Evolutionary conservation across 345 rosid genomes (phyloP).

Genomic region (Melastoma malabathricum): DNA sequence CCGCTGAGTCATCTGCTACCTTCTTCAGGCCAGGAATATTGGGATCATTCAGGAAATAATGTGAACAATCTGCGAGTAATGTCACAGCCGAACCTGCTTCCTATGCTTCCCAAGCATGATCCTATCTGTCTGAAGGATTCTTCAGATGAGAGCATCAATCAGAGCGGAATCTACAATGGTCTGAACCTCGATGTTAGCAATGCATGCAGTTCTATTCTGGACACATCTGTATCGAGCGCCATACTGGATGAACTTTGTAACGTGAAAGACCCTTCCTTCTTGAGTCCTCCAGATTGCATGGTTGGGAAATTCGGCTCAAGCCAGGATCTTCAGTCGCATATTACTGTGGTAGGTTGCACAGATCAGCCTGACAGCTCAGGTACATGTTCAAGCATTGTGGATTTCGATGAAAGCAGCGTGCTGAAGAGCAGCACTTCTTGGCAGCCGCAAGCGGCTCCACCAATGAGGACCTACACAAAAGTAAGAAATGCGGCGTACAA

Average conservation of each 20-base stretch:
- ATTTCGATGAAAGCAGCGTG: constrained; percentile 60
- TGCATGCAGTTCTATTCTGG: constrained; percentile 47
- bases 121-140: constrained; percentile 31
- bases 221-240: constrained; percentile 60
- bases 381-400: constrained; percentile 82
- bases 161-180: constrained; percentile 50
- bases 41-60: constrained; percentile 54
- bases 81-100: constrained; percentile 35
- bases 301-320: constrained; percentile 56
- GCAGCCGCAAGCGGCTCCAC: constrained; percentile 69
- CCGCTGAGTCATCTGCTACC: constrained; percentile 21
- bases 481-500: constrained; percentile 15
- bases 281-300: constrained; percentile 57
- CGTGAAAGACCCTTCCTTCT: constrained; percentile 55
- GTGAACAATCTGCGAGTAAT: constrained; percentile 22
- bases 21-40: constrained; percentile 34
- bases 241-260: constrained; percentile 64
- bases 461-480: constrained; percentile 86
- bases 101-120: constrained; percentile 47
- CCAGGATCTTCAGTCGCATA: constrained; percentile 95
- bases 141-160: constrained; percentile 48
- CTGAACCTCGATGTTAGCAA: constrained; percentile 49
- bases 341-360: constrained; percentile 72
- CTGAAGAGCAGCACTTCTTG: constrained; percentile 46
- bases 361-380: constrained; percentile 80